Evolutionary conservation across 2,329 filamentous ascomycete species (phyloP), one percentile per base, ranked within the genome.

Genomic region (Phaeoacremonium minimum): DNA sequence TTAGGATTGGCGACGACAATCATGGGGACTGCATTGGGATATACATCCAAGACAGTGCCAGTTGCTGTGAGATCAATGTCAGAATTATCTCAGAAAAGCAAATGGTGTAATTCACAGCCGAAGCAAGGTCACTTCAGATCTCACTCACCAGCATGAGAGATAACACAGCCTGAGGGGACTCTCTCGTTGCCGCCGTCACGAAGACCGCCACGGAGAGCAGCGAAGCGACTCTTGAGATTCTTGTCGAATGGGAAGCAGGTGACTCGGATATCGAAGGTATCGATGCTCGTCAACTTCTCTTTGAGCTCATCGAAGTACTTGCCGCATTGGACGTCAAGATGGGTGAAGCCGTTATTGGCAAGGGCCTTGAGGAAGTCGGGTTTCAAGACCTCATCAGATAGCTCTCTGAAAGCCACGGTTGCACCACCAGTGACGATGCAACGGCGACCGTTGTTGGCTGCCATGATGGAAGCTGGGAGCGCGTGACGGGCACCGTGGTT

Each of bases 351-450:
- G 9, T 73, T 58, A 3, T 63, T 51, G 9, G 57, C 53, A 11
- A 97, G 72, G 5, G 72, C 67, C 6, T 66, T 47, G 43, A 94
- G 69, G 53, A 93, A 90, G 0, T 58, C 49, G 1, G 73, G 63
- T 14, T 71, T 64, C 6, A 94, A 65, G 9, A 83, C 75, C 19
- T 83, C 76, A 30, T 72, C 63, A 38, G 95, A 74, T 3, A 98
- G 75, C 6, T 71, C 61, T 35, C 74, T 70, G 61, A 98, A 98
- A 15, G 84, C 77, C 13, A 90, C 89, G 0, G 91, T 98, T 6
- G 93, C 91, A 38, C 93, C 93, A 18, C 95, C 85, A 0, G 93
- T 97, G 37, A 96, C 83, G 47, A 98, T 86, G 56, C 87, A 93
- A 36, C 66, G 56, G 20, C 59, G 56, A 30, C 17, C 55, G n/a